These are phyloP conservation scores for Cercospora berteroae DNA, from an alignment of 2,329 filamentous ascomycete genomes.

Conservation along the genomic window DNA sequence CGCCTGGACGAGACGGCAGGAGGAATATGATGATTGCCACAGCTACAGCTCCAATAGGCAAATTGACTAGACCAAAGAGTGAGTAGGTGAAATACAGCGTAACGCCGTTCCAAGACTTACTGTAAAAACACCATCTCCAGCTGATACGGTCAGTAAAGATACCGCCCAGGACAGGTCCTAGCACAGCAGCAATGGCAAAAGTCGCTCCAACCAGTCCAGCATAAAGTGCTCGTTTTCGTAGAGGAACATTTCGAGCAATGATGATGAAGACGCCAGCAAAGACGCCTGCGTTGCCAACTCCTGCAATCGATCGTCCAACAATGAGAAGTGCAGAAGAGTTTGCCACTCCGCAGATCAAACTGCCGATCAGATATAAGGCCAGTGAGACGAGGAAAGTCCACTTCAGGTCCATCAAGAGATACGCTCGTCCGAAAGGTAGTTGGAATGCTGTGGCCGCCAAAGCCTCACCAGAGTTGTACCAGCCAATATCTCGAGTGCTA, in stretches of 20 bases:
- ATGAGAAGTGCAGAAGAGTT: constrained; percentile 52
- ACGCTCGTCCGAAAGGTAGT: constrained; percentile 44
- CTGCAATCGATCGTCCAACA: constrained; percentile 52
- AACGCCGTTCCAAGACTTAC: constrained; percentile 24
- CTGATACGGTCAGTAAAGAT: constrained; percentile 46
- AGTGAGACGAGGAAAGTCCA: constrained; percentile 43
- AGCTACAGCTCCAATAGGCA: constrained; percentile 47
- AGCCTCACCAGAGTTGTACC: constrained; percentile 49
- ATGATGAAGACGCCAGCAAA: constrained; percentile 42
- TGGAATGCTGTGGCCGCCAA: constrained; percentile 46
- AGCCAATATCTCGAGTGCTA: constrained; percentile 47
- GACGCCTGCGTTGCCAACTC: constrained; percentile 54
- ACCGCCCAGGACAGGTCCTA: constrained; percentile 54
- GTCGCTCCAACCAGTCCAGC: constrained; percentile 39
- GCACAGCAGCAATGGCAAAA: constrained; percentile 45
- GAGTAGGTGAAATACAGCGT: constrained; percentile 43
- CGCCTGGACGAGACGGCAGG: neutral
- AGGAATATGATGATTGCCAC: constrained; percentile 31
- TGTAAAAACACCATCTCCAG: constrained; percentile 55
- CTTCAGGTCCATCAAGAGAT: constrained; percentile 45
- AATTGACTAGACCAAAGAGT: constrained; percentile 41
- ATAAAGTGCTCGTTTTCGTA: constrained; percentile 22
- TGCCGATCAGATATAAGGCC: constrained; percentile 47
- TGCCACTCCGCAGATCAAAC: constrained; percentile 51
- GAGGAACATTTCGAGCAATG: constrained; percentile 21